Evolutionary conservation across 1,139 yeast species (phyloP).

Genomic region (Debaryomycetaceae sp.): DNA sequence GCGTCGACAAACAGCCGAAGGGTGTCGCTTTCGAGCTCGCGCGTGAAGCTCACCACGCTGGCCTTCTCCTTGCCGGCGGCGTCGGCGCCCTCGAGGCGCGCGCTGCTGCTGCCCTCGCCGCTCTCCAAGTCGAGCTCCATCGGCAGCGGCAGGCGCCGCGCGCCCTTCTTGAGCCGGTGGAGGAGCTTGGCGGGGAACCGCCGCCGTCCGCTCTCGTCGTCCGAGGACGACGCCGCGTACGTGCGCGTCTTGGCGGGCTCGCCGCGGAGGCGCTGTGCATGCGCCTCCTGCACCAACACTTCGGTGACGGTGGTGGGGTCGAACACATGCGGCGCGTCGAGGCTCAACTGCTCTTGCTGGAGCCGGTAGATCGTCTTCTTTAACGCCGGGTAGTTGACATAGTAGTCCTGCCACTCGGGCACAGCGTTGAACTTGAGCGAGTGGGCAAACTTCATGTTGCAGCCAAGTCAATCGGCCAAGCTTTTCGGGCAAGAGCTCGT

Average conservation of each 20-base stretch:
- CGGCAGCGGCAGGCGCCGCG: constrained; percentile 10
- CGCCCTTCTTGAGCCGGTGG: constrained; percentile 1
- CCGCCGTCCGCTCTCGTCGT: constrained; percentile 3
- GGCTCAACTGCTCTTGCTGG: constrained; percentile 35
- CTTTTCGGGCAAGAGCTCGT: constrained; percentile 5
- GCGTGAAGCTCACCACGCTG: constrained; percentile 9
- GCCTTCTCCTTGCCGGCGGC: constrained; percentile 4
- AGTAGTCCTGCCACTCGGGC: constrained; percentile 73
- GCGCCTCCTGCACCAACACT: constrained; percentile 10
- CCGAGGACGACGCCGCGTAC: too few relatives aligned
- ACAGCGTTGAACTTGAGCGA: constrained; percentile 75
- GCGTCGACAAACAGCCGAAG: constrained; percentile 24
- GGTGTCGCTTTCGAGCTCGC: constrained; percentile 24
- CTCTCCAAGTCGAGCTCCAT: constrained; percentile 13
- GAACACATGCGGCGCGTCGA: constrained; percentile 1
- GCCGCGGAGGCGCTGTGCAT: neutral
- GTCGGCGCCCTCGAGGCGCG: too few relatives aligned
- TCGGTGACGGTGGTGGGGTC: constrained; percentile 25
- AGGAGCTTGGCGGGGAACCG: constrained; percentile 5
- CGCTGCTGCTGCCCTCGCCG: too few relatives aligned
- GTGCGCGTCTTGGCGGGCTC: too few relatives aligned
- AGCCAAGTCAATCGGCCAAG: neutral
- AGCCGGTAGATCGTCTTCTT: constrained; percentile 55
- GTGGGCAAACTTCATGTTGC: constrained; percentile 72
- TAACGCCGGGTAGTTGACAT: constrained; percentile 60